Percentiles rank a stretch among this genome's conserved stretches.
Conservation (phyloP, 1,284 basidiomycete species). For the Schizopora paradoxa region DNA sequence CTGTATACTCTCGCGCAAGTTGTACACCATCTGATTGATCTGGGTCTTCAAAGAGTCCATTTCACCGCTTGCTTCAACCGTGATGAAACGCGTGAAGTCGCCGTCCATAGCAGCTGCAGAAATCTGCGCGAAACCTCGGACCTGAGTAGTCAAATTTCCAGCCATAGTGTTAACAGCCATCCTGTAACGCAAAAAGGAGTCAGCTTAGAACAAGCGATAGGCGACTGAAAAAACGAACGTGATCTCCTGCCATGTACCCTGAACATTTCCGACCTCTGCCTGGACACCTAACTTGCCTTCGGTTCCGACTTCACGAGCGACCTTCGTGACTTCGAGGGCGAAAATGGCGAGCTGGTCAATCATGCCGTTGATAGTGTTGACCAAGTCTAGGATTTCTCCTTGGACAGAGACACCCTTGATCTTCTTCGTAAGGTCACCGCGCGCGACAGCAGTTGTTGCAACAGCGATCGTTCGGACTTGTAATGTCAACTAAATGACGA, state of each 20-base stretch:
- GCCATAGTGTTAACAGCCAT: constrained; percentile 96
- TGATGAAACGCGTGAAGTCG: constrained; percentile 98
- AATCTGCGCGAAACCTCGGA: constrained; percentile 98
- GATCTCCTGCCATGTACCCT: constrained; percentile 98
- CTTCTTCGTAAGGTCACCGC: constrained; percentile 92
- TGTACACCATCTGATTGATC: constrained; percentile 99
- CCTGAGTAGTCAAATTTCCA: constrained; percentile 95
- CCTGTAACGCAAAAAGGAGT: constrained; percentile 30
- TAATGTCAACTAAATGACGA: constrained; percentile 64
- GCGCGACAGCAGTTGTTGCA: constrained; percentile 93
- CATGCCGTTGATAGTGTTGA: constrained; percentile 95
- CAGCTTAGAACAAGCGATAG: too few relatives aligned
- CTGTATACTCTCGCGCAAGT: constrained; percentile 94
- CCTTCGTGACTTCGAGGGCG: constrained; percentile 92
- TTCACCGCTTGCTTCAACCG: constrained; percentile 96
- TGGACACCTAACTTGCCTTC: constrained; percentile 97
- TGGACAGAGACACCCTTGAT: constrained; percentile 89
- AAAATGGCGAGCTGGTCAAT: constrained; percentile 95
- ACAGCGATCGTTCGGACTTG: constrained; percentile 95
- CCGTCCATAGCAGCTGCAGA: constrained; percentile 98
- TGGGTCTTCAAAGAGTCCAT: constrained; percentile 99
- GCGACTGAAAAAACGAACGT: constrained; percentile 86
- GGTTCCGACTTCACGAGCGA: constrained; percentile 91
- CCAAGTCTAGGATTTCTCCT: constrained; percentile 92
- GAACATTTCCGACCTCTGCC: constrained; percentile 94